A percentile compares a stretch with the other conserved stretches of the same genome.
Conservation (phyloP, 371 early-diverging fungal genomes). For the Capniomyces stellatus region DNA sequence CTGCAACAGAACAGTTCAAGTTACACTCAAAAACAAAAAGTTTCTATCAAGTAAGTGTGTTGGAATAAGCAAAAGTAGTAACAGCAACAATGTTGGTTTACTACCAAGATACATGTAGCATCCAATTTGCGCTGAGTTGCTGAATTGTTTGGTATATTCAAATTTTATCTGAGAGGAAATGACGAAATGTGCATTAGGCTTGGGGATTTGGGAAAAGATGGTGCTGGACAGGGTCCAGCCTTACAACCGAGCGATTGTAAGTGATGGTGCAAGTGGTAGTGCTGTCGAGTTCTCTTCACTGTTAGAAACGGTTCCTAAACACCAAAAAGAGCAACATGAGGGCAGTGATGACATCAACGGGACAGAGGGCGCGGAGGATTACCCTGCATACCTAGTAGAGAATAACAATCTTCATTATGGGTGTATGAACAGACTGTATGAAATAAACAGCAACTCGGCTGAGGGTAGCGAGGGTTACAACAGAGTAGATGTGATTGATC, state of each 20-base stretch:
- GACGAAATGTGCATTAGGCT: no score
- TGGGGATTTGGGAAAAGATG: constrained; percentile 12
- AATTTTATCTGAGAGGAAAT: no score
- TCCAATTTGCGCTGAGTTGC: no score
- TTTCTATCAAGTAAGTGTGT: constrained; percentile 9
- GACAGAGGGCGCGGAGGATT: neutral
- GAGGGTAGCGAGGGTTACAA: no score
- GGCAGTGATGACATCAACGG: neutral
- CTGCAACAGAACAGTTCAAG: constrained; percentile 21
- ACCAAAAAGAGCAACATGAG: no score
- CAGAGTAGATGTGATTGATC: constrained; percentile 7
- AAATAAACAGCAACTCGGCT: neutral
- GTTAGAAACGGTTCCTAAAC: no score
- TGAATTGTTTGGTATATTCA: no score
- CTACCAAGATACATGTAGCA: no score
- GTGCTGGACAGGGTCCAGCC: constrained; percentile 16
- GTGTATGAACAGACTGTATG: neutral
- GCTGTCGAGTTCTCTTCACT: constrained; percentile 13
- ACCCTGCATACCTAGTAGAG: constrained; percentile 1
- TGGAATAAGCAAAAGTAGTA: neutral
- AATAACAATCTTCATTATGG: neutral
- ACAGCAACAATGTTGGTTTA: no score
- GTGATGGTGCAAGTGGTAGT: constrained; percentile 10
- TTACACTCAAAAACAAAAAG: constrained; percentile 14
- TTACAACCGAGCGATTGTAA: constrained; percentile 14